Evolutionary conservation across 139 green algal species (phyloP), one percentile per base, ranked within the genome.

Genomic region (Coelastrella sp.): DNA sequence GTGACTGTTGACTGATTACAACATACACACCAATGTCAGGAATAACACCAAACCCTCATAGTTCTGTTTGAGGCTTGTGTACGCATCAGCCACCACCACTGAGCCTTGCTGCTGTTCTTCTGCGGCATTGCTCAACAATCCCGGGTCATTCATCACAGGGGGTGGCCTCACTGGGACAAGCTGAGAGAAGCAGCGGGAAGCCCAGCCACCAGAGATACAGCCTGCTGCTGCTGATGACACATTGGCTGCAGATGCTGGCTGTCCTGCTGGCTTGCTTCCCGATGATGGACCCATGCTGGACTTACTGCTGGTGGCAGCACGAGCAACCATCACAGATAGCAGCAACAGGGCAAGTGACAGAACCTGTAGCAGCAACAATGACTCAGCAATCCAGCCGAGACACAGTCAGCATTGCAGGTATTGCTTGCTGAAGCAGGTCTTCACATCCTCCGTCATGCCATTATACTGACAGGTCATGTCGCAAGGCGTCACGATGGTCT

Each of bases 41-140:
- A 87, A 87, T 8, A 25, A 5, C 40, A 81, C 53, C 23, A 87
- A 17, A 4, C 45, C 71, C 3, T 87, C 81, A 59, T 87, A 87
- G 81, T 87, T 87, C 69, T 87, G 81, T 69, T 87, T 87, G 11
- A 87, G 57, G 23, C 51, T 50, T 5, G 69, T 81, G 81, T 87
- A 87, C n/a, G 81, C 57, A 69, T 87, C 81, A 40, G 71, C 63
- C 21, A 73, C 69, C 23, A 86, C 67, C 13, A 69, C 81, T 21
- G 21, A 40, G 11, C 45, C 79, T 17, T 23, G 34, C 79, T 78
- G 35, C 7, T 41, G 62, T 30, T 41, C 27, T 40, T 41, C 30
- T 19, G 21, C 62, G 19, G 62, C 62, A 41, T 27, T 6, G 21
- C 27, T 69, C 27, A 69, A 19, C 27, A 69, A 4, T 25, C 67